These are phyloP conservation scores for Cocos nucifera DNA, from an alignment of 176 grass and related monocot species.

Conservation along the genomic window DNA sequence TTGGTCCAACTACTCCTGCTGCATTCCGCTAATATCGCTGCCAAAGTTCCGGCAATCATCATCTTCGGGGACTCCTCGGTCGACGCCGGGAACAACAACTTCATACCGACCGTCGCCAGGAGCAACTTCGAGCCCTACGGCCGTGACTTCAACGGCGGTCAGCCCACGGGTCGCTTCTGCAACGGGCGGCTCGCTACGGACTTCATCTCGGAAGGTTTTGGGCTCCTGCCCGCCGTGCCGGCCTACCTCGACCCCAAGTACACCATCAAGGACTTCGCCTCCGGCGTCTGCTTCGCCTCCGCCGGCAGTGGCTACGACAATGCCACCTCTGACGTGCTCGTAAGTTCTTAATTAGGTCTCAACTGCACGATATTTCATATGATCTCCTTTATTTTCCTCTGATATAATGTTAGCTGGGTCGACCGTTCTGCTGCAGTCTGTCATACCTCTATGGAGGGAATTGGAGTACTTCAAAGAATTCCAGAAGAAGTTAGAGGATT, in stretches of 20 bases:
- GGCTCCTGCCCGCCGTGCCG: slow-evolving; percentile 1
- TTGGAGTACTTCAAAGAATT: too few relatives aligned
- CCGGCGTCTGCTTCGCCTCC: slow-evolving; percentile 16
- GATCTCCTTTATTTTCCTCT: too few relatives aligned
- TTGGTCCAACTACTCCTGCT: too few relatives aligned
- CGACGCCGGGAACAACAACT: slow-evolving; percentile 90
- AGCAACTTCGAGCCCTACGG: slow-evolving; percentile 88
- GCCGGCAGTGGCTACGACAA: slow-evolving; percentile 13
- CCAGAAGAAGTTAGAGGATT: too few relatives aligned
- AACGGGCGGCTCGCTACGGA: slow-evolving; percentile 17
- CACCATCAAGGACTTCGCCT: slow-evolving; percentile 12
- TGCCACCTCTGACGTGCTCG: slow-evolving; percentile 2
- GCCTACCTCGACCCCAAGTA: slow-evolving; percentile 16
- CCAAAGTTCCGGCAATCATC: slow-evolving; percentile 56
- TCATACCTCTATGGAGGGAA: slow-evolving; percentile 12
- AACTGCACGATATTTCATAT: background rate
- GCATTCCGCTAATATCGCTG: too few relatives aligned
- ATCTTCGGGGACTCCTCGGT: slow-evolving; percentile 93
- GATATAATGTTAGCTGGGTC: background rate
- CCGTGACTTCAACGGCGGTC: slow-evolving; percentile 47
- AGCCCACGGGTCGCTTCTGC: slow-evolving; percentile 55
- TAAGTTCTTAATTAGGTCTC: background rate
- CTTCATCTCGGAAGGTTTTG: slow-evolving; percentile 17
- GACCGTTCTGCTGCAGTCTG: background rate
- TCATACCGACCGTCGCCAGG: slow-evolving; percentile 42